Conservation (phyloP, 192 early-diverging fungal genomes). For the Coemansia aciculifera region DNA sequence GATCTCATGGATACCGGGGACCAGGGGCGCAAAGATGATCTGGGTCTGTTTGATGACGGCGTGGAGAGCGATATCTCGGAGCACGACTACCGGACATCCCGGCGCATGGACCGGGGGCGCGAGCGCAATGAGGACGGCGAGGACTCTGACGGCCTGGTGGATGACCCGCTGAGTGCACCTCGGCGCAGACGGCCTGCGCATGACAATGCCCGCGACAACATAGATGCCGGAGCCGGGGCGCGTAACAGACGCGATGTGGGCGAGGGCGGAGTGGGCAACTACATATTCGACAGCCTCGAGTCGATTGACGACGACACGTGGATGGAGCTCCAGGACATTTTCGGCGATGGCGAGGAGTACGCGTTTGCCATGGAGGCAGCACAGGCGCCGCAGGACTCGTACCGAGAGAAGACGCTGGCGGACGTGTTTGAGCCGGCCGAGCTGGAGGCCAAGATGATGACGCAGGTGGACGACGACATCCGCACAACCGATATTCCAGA, state of each 20-base stretch:
- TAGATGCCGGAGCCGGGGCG: constrained; percentile 7
- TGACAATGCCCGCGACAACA: constrained; percentile 2
- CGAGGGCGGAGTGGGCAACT: constrained; percentile 27
- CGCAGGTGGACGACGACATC: constrained; percentile 88
- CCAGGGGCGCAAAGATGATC: constrained; percentile 26
- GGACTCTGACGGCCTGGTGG: neutral
- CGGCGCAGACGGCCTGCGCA: neutral
- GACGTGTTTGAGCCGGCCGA: constrained; percentile 80
- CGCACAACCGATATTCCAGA: constrained; percentile 88
- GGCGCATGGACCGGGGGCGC: constrained; percentile 13
- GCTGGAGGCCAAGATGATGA: constrained; percentile 85
- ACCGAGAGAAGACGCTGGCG: constrained; percentile 42
- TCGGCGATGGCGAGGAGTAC: constrained; percentile 93
- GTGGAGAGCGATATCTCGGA: constrained; percentile 18
- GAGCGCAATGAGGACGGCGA: neutral
- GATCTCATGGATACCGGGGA: constrained; percentile 31
- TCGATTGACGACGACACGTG: constrained; percentile 62
- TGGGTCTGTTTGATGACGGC: constrained; percentile 43
- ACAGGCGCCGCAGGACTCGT: constrained; percentile 16
- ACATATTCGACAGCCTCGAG: constrained; percentile 50
- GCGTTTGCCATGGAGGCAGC: constrained; percentile 57
- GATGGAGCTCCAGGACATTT: constrained; percentile 84
- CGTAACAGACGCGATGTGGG: constrained; percentile 4
- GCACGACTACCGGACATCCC: constrained; percentile 19
- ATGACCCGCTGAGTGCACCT: neutral